phyloP scores from a whole-genome alignment of 331 rosid genomes.

The Arachis monticola region DNA sequence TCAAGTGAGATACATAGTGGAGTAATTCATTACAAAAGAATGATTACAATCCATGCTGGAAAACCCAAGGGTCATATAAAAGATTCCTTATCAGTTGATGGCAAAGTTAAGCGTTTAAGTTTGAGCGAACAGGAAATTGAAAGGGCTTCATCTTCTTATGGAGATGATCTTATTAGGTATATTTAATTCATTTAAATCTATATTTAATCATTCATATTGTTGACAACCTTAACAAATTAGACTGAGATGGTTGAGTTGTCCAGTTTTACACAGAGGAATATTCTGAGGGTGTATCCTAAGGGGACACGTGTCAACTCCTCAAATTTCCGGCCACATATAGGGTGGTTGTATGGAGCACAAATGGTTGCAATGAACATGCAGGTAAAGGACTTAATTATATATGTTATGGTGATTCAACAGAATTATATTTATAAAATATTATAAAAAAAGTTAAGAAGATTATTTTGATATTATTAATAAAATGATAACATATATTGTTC shows the following conservation, averaged over 20 bases:
- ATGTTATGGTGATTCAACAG: too few relatives aligned
- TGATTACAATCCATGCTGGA: constrained; percentile 90
- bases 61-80: constrained; percentile 73
- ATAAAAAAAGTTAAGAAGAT: too few relatives aligned
- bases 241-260: constrained; percentile 36
- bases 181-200: constrained; percentile 10
- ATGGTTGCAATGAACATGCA: constrained; percentile 98
- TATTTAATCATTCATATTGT: constrained; percentile 17
- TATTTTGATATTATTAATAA: too few relatives aligned
- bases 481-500: too few relatives aligned
- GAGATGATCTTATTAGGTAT: constrained; percentile 77
- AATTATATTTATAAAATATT: too few relatives aligned
- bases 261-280: constrained; percentile 82
- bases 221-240: constrained; percentile 13
- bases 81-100: constrained; percentile 56
- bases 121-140: constrained; percentile 77
- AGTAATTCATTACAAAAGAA: constrained; percentile 44
- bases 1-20: background rate
- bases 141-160: constrained; percentile 58
- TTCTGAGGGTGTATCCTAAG: constrained; percentile 82
- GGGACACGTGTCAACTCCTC: constrained; percentile 79
- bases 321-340: constrained; percentile 78
- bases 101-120: constrained; percentile 81
- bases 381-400: constrained; percentile 51
- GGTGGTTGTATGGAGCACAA: constrained; percentile 95